Base-by-base conservation (phyloP, 1,284 basidiomycete species). In the Pyrrhoderma lamaoense region DNA sequence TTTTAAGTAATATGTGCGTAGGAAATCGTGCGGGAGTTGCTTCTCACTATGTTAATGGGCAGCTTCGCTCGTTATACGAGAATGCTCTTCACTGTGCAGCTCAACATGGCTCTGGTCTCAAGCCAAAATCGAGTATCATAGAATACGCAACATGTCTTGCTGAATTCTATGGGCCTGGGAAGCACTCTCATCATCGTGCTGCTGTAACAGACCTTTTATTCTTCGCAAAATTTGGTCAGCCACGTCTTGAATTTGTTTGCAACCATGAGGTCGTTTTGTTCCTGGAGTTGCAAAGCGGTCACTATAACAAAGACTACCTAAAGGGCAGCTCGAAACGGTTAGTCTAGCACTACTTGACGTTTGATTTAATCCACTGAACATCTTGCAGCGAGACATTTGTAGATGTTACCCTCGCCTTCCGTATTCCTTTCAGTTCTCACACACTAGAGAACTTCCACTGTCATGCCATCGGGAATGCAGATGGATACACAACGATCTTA, bases 241-340 rank as follows among this genome's bases (percentile, higher is more conserved):
- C 55, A 14, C 45, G 45, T 19, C 19, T 57, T 14, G 54, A 52
- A 40, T 57, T 57, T 36, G 49, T 57, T 11, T 57, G 56, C 44
- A 57, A 57, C 45, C 56, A 57, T 35, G 55, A 57, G 38, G 55
- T 52, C 2, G 44, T 57, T n/a, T 27, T 57, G 13, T 57, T 56
- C 44, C 35, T 57, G 14, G 47, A 50, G 8, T 18, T 56, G 16
- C 40, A 47, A 21, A 48, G 53, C 19, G 56, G 56, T 18, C 56
- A 57, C 40, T 56, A 49, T 25, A 57, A 57, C 43, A 47, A 49
- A 21, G 55, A 57, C 21, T 23, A 37, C 34, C 39, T 11, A 13
- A 57, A 54, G 39, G 19, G 34, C 14, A 18, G 25, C 31, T 37
- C 45, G 9, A 53, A 53, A 19, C 34, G 27, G 52, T 53, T 44